phyloP scores from a whole-genome alignment of 2,329 filamentous ascomycete genomes.

The Aspergillus novoparasiticus region DNA sequence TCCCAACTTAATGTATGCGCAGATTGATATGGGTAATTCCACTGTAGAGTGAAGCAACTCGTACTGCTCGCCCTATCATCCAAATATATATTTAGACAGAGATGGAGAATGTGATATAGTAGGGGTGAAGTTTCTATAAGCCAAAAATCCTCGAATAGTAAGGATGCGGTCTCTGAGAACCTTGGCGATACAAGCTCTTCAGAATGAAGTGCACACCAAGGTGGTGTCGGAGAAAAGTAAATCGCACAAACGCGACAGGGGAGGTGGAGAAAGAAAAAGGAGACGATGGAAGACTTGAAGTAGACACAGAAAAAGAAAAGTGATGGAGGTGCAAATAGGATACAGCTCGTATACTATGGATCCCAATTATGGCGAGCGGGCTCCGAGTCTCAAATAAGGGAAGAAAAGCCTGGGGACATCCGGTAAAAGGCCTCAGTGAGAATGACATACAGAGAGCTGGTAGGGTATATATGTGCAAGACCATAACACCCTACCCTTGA shows the following conservation, averaged over 20 bases:
- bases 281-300: not conserved
- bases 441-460: slow-evolving; percentile 19
- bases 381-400: not conserved
- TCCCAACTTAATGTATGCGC: not conserved
- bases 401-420: not conserved
- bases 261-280: not conserved
- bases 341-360: not conserved
- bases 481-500: slow-evolving; percentile 25
- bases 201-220: not conserved
- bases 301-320: not conserved
- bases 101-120: not conserved
- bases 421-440: slow-evolving; percentile 9
- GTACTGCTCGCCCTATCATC: not conserved
- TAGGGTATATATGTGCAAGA: slow-evolving; percentile 31
- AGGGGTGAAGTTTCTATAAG: not conserved
- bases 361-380: not conserved
- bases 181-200: not conserved
- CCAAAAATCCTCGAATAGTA: not conserved
- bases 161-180: not conserved
- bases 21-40: not conserved
- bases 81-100: not conserved
- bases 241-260: not conserved
- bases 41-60: not conserved
- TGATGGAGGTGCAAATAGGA: slow-evolving; percentile 15
- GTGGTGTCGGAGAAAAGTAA: not conserved